Evolutionary conservation across 495 filamentous ascomycete species (phyloP).

Genomic region (Penicillium manginii): DNA sequence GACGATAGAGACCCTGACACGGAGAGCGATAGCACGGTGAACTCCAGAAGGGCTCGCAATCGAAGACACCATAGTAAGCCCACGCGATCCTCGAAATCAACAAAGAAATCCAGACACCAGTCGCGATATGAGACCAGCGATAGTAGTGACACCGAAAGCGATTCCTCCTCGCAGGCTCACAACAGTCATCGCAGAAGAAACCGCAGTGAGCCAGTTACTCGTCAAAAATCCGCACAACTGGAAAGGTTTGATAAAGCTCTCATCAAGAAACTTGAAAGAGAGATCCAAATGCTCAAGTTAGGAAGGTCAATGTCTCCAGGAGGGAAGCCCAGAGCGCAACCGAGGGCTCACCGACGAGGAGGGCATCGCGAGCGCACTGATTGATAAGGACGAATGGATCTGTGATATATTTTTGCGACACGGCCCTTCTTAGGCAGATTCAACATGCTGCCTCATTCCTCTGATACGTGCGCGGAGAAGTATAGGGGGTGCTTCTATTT

Average conservation of each 20-base stretch:
- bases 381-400: background rate
- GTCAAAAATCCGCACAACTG: background rate
- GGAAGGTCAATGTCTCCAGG: background rate
- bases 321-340: background rate
- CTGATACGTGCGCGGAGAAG: background rate
- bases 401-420: background rate
- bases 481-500: background rate
- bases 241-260: background rate
- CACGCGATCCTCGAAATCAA: background rate
- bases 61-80: background rate
- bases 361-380: background rate
- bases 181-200: slow-evolving; percentile 2
- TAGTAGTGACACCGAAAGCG: background rate
- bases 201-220: background rate
- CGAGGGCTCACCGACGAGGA: background rate
- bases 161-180: background rate
- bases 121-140: background rate
- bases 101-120: background rate
- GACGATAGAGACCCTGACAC: slow-evolving; percentile 8
- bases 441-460: background rate
- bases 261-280: background rate
- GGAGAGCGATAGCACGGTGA: background rate
- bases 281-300: background rate
- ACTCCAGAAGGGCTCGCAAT: background rate
- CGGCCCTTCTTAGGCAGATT: background rate